Evolutionary conservation across 192 early-diverging fungal species (phyloP), one percentile per base, ranked within the genome.

Genomic region (Haplosporangium gracile): DNA sequence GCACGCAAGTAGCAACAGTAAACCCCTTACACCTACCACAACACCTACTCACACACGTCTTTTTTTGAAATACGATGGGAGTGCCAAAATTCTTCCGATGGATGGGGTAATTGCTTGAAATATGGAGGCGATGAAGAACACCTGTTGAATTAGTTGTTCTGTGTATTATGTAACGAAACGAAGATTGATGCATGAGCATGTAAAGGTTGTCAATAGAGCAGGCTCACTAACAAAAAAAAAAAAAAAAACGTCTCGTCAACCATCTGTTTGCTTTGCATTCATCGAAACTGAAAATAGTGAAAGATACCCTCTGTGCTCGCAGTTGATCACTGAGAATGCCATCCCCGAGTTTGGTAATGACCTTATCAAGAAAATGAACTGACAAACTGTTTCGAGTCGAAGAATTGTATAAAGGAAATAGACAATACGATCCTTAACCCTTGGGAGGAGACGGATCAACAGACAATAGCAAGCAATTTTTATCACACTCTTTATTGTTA

Each of bases 61-160:
- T 38, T 36, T 11, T 39, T 40, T 71, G 38, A 40, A 38, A 38
- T 71, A 42, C 60, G 60, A 97, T 97, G 96, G 96, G 96, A 75
- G 95, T 96, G 78, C 95, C 95, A 78, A 95, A 99, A 91, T 99
- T 98, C 85, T 99, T 99, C 89, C 92, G 97, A 90, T 99, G 98
- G 98, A 96, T 99, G 77, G 94, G 93, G 93, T 93, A 92, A 70
- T 38, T 43, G 29, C 5, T 51, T 69, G 26, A 36, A 40, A 34
- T 18, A 1, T 16, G 24, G 34, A 42, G 16, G 53, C 34, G 34
- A 29, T 34, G 26, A 32, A 3, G 34, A 13, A 2, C 29, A 2
- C 34, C 7, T 22, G 32, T 40, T 51, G 51, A 34, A 15, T 26
- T 11, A 20, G 36, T 2, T 51, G 49, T 51, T 18, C 20, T 51